Base-by-base conservation (phyloP, 495 filamentous ascomycete species). In the Cetradonia linearis region DNA sequence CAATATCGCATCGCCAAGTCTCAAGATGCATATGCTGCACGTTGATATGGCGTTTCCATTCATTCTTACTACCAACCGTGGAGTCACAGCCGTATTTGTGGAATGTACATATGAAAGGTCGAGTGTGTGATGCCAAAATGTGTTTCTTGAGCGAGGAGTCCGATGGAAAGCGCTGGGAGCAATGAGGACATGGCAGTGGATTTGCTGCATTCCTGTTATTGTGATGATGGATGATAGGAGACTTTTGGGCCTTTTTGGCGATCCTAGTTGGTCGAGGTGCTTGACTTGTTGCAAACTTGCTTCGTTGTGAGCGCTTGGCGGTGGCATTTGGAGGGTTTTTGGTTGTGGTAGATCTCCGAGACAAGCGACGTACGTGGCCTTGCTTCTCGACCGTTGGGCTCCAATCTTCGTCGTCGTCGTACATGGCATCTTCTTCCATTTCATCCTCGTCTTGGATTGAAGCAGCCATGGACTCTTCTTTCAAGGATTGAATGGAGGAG, bases 11-110 rank as follows among this genome's bases (percentile, higher is more conserved):
- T 63, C 86, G 79, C 81, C 86, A 97, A 74, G 86, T 88, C 49
- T 83, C 75, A 11, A 90, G 77, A 55, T 84, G 81, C 37, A 96
- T 75, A 69, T 97, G 92, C 68, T 95, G 86, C 2, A 86, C 86
- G 34, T 73, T 73, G 65, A 94, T 83, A 70, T 97, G 92, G 1
- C 92, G 84, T 70, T 96, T 94, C 92, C 92, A 97, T 70, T 98
- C 93, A 66, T 95, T 96, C 70, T 96, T 96, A 38, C 87, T 91
- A 11, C 83, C 84, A 67, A 98, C 96, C 0, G 83, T 90, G 65
- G 87, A 89, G 8, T 70, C 70, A 69, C 93, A 98, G n/a, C 85
- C 87, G 61, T 92, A 94, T 57, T 82, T 83, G 14, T 81, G 71
- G 72, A 96, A 92, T 60, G 86, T 85, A 74, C 92, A 97, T 52